These are phyloP conservation scores for Hanseniaspora meyeri DNA, from an alignment of 805 yeast species.

Conservation along the genomic window DNA sequence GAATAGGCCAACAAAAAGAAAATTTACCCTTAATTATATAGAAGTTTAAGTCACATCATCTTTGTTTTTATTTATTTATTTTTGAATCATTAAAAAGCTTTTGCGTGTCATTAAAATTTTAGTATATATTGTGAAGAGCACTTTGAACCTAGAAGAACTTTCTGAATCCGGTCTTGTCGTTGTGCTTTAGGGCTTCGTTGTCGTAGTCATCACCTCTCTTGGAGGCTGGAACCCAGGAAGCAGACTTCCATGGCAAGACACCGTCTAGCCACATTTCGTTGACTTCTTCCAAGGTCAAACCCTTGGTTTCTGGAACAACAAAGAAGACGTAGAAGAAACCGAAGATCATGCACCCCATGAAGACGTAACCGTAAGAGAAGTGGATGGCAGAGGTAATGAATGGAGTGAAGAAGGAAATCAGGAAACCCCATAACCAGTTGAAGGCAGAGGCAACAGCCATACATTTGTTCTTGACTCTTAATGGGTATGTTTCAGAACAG, in stretches of 20 bases:
- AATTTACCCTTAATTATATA: no score
- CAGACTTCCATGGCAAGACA: slow-evolving; percentile 35
- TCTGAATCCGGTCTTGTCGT: slow-evolving; percentile 16
- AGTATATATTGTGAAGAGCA: no score
- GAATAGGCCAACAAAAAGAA: no score
- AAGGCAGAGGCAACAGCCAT: slow-evolving; percentile 49
- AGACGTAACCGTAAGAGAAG: slow-evolving; percentile 56
- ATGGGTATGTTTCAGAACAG: slow-evolving; percentile 58
- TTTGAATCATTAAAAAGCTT: neutral
- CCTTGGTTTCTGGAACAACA: slow-evolving; percentile 64
- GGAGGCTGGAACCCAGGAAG: slow-evolving; percentile 37
- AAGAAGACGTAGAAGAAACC: slow-evolving; percentile 53
- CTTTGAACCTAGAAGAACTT: slow-evolving; percentile 9
- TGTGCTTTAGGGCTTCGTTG: slow-evolving; percentile 13
- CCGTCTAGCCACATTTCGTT: slow-evolving; percentile 43
- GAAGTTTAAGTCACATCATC: no score
- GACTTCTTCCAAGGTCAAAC: slow-evolving; percentile 67
- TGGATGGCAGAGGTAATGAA: slow-evolving; percentile 50
- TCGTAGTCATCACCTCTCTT: slow-evolving; percentile 13
- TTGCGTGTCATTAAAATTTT: no score
- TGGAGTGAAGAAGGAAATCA: slow-evolving; percentile 60
- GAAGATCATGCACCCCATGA: slow-evolving; percentile 44
- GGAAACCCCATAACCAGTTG: slow-evolving; percentile 58
- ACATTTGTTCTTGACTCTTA: slow-evolving; percentile 51
- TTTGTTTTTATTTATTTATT: no score